Evolutionary conservation across 768 basidiomycete species (phyloP).

Genomic region (Naganishia friedmannii): DNA sequence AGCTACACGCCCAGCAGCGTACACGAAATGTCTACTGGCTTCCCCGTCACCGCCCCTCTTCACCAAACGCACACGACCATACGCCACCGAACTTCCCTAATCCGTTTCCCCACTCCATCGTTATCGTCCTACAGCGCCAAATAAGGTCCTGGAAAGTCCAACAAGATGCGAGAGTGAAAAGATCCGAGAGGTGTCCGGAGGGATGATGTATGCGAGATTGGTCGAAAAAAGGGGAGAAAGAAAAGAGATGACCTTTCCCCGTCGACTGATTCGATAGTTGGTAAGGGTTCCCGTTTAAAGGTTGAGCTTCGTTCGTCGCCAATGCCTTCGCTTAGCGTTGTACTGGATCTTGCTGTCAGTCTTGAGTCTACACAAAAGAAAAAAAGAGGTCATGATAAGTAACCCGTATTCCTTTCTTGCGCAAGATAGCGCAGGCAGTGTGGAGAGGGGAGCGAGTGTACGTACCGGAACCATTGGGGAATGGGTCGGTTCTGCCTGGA

Average conservation of each 20-base stretch:
- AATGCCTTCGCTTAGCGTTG: constrained; percentile 84
- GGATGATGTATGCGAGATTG: background rate
- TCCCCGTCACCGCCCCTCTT: background rate
- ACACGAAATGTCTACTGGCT: background rate
- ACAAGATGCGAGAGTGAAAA: background rate
- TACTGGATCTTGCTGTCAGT: constrained; percentile 72
- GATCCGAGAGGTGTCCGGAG: background rate
- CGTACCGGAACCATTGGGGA: constrained; percentile 90
- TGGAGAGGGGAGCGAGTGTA: background rate
- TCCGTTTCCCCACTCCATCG: background rate
- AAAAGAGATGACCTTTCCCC: background rate
- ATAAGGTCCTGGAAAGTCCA: background rate
- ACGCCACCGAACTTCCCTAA: background rate
- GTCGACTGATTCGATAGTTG: background rate
- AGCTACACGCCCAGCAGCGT: background rate
- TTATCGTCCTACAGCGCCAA: background rate
- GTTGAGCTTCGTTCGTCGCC: constrained; percentile 98
- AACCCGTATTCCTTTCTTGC: background rate
- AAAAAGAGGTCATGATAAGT: background rate
- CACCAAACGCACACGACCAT: background rate
- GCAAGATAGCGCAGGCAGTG: background rate
- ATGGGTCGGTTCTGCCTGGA: constrained; percentile 95
- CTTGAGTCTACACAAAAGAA: constrained; percentile 59
- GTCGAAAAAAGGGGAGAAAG: background rate
- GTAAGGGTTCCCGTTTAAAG: constrained; percentile 61